Base-by-base conservation (phyloP, 371 early-diverging fungal species). In the Mucor lusitanicus region DNA sequence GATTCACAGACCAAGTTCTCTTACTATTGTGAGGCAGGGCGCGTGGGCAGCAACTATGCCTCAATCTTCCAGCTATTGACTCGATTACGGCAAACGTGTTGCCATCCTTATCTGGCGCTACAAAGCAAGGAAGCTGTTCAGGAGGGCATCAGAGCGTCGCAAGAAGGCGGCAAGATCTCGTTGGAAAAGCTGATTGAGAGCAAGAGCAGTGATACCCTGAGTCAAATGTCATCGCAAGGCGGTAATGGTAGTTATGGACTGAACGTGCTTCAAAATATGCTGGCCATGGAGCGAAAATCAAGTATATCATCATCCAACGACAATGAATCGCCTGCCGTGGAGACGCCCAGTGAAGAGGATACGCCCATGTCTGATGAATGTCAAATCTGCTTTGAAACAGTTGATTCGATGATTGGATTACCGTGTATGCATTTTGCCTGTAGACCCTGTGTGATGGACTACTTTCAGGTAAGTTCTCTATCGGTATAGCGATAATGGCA, bases 341-440 rank as follows among this genome's bases (percentile, higher is more conserved):
- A 17, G 11, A 21, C 62, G 46, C 53, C 55, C 5, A 40, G 57
- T n/a, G 42, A 59, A 6, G 69, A 71, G 3, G 69, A 71, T 17
- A 30, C 39, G 53, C 44, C 63, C 12, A 44, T 63, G 25, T 53
- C 69, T 6, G 72, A 76, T n/a, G 79, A 79, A 48, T 79, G 80
- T 61, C 75, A 72, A 6, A 73, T 75, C 8, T 69, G 79, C 39
- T 69, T 72, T 42, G 71, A 92, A 30, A 68, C 79, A 12, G 79
- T 82, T 32, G 86, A 81, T 4, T 75, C 76, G 3, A 83, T 83
- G 33, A 81, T 87, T 19, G 59, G 88, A 13, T 72, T 88, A 69
- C 88, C 89, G 1, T 91, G 91, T 67, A 77, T 88, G 83, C 91
- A 92, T 70, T 74, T 87, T 48, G 81, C 82, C 6, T 92, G 91